Evolutionary conservation across 352 stramenopile species (phyloP), one percentile per base, ranked within the genome.

Genomic region (Plasmopara muralis): DNA sequence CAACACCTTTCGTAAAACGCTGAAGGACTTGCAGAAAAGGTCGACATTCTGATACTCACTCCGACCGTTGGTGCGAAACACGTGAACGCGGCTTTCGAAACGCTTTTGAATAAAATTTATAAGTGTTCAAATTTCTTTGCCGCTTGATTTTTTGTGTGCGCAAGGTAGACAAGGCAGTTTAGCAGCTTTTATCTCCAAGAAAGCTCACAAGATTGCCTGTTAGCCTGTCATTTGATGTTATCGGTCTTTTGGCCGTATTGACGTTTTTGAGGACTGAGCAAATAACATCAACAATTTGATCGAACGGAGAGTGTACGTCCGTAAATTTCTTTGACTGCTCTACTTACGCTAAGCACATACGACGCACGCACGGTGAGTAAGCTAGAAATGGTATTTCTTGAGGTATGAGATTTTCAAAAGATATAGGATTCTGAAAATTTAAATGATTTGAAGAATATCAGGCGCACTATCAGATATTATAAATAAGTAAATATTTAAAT

Each of bases 11-110:
- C 59, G 29, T 5, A 42, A 51, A 25, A 25, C 20, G 20, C 3
- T 3, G 20, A 25, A 25, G 20, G 37, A 6, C n/a, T 54, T 53
- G 31, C 68, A 71, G 25, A 71, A 71, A 0, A 67, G 29, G 28
- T 69, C 58, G 0, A 70, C 41, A 18, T 60, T 70, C 1, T 18
- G 9, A 39, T 72, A 73, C 41, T 72, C 58, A 0, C 44, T 53
- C 0, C 65, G 55, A 9, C 61, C 43, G 18, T 72, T 53, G 0
- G 55, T 62, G 6, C 53, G 34, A 12, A 62, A 8, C 0, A 57
- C 44, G 13, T 56, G 34, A 8, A 62, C 25, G 0, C 31, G 35
- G 34, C 39, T 59, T 1, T 30, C n/a, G 25, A 67, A 67, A 1
- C 33, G 20, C 18, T 47, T 51, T 29, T 67, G n/a, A 54, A 67